Evolutionary conservation across 352 stramenopile species (phyloP), one percentile per base, ranked within the genome.

Genomic region (Globisporangium nagaii): DNA sequence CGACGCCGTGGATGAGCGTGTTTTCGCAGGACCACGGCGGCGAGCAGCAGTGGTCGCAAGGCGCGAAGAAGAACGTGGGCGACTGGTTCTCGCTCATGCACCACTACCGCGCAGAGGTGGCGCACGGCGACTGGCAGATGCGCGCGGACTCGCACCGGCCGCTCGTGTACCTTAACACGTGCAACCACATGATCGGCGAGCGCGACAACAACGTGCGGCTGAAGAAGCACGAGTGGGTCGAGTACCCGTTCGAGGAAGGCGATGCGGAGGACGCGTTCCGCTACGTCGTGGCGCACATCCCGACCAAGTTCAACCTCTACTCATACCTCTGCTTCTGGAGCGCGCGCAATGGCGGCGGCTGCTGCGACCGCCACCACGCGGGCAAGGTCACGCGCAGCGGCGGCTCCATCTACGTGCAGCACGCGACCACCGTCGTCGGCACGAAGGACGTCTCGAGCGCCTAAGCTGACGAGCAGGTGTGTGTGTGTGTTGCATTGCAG

Each of bases 31-130:
- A 94, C 58, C 73, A 94, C 65, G 71, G 74, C 35, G 84, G 84
- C 54, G 76, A 79, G 28, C 84, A 94, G 63, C 65, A 75, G 48
- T 94, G 84, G 84, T 65, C 82, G n/a, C 81, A 92, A 55, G 84
- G 84, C 47, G 82, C 82, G 53, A 94, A 94, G 64, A 75, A 70
- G 63, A 71, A 93, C 61, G 66, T 94, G 35, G 75, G 75, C 58
- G 82, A 75, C 48, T 94, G 84, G 84, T 94, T 94, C 69, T 94
- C 84, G 19, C 79, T 94, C 66, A 94, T 94, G 84, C 78, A 94
- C 63, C 84, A 94, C 69, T 93, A 94, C 65, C 54, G 73, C 24
- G 67, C 61, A 1, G 82, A 94, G 31, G 59, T 90, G 27, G 22
- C 55, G 32, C 65, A 68, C 53, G 50, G 47, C 11, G 66, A 77